phyloP scores from a whole-genome alignment of 2,329 filamentous ascomycete species.

The Calonectria ilicicola region DNA sequence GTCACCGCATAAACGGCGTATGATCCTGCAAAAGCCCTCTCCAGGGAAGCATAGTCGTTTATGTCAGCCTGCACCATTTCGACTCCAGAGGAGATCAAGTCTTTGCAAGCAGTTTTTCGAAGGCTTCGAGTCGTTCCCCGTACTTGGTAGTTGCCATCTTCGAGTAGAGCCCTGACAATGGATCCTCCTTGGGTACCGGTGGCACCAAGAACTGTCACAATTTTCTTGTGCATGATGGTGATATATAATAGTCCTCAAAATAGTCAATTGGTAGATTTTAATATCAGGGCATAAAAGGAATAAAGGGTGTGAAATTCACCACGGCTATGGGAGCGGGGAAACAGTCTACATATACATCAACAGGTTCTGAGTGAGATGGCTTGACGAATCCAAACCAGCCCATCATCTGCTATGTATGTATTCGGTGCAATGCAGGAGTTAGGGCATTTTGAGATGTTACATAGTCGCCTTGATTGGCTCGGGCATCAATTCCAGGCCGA shows the following conservation, averaged over 20 bases:
- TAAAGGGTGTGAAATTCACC: neutral
- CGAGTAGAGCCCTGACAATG: slow-evolving; percentile 53
- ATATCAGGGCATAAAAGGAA: neutral
- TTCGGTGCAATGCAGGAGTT: neutral
- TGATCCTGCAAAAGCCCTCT: slow-evolving; percentile 47
- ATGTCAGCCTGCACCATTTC: slow-evolving; percentile 49
- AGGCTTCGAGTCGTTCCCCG: slow-evolving; percentile 53
- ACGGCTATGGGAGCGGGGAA: neutral
- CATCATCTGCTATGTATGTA: neutral
- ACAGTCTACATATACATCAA: neutral
- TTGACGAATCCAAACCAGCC: too few relatives aligned
- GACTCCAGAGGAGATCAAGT: slow-evolving; percentile 47
- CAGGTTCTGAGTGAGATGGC: neutral
- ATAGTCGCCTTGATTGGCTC: neutral
- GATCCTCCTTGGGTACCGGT: slow-evolving; percentile 56
- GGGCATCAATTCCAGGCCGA: too few relatives aligned
- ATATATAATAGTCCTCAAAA: too few relatives aligned
- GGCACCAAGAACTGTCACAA: slow-evolving; percentile 50
- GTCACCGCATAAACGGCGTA: slow-evolving; percentile 48
- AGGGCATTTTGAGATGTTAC: too few relatives aligned
- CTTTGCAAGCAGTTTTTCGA: slow-evolving; percentile 44
- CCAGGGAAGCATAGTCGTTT: slow-evolving; percentile 45
- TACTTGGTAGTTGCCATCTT: slow-evolving; percentile 50
- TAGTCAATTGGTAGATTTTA: neutral
- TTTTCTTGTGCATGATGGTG: slow-evolving; percentile 2